Percentiles rank a stretch among this genome's conserved stretches.
Conservation (phyloP, 106 monocot species). For the Allium cepa region DNA sequence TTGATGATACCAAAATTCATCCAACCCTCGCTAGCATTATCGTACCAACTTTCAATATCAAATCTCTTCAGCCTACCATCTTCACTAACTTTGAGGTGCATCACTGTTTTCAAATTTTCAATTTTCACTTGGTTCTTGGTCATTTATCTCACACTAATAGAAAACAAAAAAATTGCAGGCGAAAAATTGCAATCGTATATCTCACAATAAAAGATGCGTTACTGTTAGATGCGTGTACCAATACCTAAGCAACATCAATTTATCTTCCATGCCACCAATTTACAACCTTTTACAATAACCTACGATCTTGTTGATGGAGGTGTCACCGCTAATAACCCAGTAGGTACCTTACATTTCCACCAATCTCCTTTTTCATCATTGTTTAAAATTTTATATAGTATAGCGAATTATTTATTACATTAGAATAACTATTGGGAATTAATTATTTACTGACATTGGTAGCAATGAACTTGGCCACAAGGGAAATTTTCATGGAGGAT, state of each 20-base stretch:
- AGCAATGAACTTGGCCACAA: no score
- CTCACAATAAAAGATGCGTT: no score
- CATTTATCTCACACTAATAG: background rate
- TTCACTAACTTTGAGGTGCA: conserved; percentile 43
- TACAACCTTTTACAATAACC: conserved; percentile 9
- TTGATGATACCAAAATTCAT: conserved; percentile 27
- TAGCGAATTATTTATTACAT: no score
- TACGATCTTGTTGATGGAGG: conserved; percentile 59
- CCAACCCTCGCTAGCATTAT: conserved; percentile 43
- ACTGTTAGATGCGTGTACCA: conserved; percentile 34
- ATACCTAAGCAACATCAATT: conserved; percentile 48
- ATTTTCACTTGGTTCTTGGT: background rate
- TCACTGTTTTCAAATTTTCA: conserved; percentile 6
- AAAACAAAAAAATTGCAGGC: no score
- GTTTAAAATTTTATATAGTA: no score
- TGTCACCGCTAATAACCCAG: conserved; percentile 56
- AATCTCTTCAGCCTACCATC: conserved; percentile 43
- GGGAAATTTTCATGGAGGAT: no score
- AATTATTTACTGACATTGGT: no score
- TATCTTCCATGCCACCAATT: conserved; percentile 58
- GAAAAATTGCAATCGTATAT: no score
- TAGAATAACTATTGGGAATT: no score
- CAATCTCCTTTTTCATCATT: no score
- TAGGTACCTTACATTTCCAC: conserved; percentile 1
- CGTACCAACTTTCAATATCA: conserved; percentile 52